phyloP scores from a whole-genome alignment of 495 filamentous ascomycete species.

The Penicillium paradoxum region DNA sequence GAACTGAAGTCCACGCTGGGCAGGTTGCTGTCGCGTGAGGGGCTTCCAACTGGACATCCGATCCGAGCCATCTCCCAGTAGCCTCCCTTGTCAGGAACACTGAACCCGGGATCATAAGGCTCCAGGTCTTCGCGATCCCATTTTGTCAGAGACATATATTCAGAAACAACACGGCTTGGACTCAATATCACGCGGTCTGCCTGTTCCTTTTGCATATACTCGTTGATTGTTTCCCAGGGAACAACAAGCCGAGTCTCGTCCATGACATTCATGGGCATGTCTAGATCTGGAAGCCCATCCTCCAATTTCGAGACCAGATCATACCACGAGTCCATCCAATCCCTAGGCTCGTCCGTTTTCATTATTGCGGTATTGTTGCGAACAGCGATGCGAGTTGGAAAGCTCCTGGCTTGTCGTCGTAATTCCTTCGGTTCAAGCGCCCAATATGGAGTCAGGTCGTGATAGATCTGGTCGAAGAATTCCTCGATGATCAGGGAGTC shows the following conservation, averaged over 20 bases:
- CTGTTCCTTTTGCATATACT: conserved; percentile 48
- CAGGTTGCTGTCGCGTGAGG: conserved; percentile 39
- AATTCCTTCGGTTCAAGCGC: conserved; percentile 42
- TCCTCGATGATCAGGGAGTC: conserved; percentile 52
- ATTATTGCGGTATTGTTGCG: conserved; percentile 7
- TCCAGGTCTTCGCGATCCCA: conserved; percentile 8
- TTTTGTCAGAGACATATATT: conserved; percentile 18
- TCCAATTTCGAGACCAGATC: conserved; percentile 52
- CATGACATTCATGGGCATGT: conserved; percentile 61
- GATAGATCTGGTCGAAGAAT: conserved; percentile 50
- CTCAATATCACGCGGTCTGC: background rate
- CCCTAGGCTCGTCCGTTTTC: background rate
- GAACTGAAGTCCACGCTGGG: conserved; percentile 35
- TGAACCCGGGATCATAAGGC: background rate
- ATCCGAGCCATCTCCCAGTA: conserved; percentile 54
- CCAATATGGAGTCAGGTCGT: conserved; percentile 63
- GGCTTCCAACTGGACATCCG: conserved; percentile 51
- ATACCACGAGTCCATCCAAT: conserved; percentile 23
- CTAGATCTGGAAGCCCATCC: conserved; percentile 61
- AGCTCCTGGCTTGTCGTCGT: conserved; percentile 16
- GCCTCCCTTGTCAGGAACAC: conserved; percentile 1
- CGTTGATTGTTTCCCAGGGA: conserved; percentile 61
- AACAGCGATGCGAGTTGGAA: conserved; percentile 8
- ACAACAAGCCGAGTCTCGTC: conserved; percentile 63
- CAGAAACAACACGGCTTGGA: conserved; percentile 19